Evolutionary conservation across 257 asterid species (phyloP), one percentile per base, ranked within the genome.

Genomic region (Petunia axillaris): DNA sequence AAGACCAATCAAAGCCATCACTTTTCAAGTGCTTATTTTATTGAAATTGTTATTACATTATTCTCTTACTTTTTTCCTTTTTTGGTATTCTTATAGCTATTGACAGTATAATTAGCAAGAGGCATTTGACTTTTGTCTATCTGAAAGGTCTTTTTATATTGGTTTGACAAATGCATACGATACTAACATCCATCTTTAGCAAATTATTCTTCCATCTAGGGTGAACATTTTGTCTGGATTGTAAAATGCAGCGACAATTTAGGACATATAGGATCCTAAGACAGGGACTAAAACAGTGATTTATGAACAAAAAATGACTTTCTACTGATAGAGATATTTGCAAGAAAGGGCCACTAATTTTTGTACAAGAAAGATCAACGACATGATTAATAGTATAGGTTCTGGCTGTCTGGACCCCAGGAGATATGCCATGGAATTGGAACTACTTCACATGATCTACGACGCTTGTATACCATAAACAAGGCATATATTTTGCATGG

Each of bases 391-490:
- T 73, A 11, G 65, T 77, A 67, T 67, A 48, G 48, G 41, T 75
- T 64, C 37, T 2, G 62, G 38, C 48, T 53, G 40, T 39, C 60
- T 54, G 77, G n/a, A 41, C 78, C 52, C 13, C 7, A 35, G 11
- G 55, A 60, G 68, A 80, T 76, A 67, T 68, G 82, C 48, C 2
- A 55, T 25, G 25, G 25, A 52, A 52, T 73, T 38, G 11, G 78
- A 80, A 83, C 68, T 57, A 50, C 62, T 59, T 78, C 76, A 76
- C 60, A 76, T 58, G 84, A 81, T 60, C 58, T 76, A 6, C 39
- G 35, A 44, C 66, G 25, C 77, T 80, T 80, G 82, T 76, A 84
- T 60, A 80, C 63, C 81, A 67, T 84, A 67, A 62, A 40, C 48
- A 81, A 13, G 77, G 59, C 82, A 80, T 67, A 57, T 40, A 65